Conservation (phyloP, 805 yeast species). For the Blastobotrys chiropterorum region DNA sequence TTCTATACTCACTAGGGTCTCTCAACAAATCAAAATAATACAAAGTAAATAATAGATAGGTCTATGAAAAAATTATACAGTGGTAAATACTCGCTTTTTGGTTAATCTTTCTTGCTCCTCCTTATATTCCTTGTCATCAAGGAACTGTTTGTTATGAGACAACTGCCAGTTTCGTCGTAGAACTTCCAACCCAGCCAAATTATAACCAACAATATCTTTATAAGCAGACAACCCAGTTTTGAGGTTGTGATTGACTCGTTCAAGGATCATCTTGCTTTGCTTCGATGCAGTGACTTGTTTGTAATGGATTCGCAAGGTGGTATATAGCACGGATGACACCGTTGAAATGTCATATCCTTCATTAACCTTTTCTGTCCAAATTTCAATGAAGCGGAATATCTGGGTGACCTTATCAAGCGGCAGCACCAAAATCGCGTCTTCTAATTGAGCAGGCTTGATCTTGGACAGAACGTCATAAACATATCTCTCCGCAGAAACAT, state of each 20-base stretch:
- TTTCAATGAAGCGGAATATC: constrained; percentile 64
- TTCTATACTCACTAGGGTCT: no score
- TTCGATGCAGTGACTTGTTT: constrained; percentile 58
- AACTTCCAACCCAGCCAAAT: constrained; percentile 74
- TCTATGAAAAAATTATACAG: constrained; percentile 9
- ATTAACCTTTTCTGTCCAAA: constrained; percentile 55
- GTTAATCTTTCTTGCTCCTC: constrained; percentile 48
- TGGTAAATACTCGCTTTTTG: constrained; percentile 61
- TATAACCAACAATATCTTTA: constrained; percentile 66
- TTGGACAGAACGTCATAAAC: constrained; percentile 65
- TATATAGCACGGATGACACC: constrained; percentile 70
- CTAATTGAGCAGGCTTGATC: constrained; percentile 78
- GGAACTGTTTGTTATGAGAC: constrained; percentile 65
- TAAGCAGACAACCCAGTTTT: constrained; percentile 49
- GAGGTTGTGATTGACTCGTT: constrained; percentile 55
- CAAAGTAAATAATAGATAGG: no score
- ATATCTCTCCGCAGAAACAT: constrained; percentile 66
- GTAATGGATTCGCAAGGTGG: constrained; percentile 66
- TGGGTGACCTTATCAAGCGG: constrained; percentile 80
- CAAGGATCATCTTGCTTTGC: constrained; percentile 54
- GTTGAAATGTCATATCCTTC: not conserved
- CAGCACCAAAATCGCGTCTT: constrained; percentile 84
- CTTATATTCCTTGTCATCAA: constrained; percentile 57
- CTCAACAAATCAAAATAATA: no score
- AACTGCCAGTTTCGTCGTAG: constrained; percentile 73